Evolutionary conservation across 805 yeast genomes (phyloP), one percentile per base, ranked within the genome.

Genomic region (Nakazawaea wickerhamii): DNA sequence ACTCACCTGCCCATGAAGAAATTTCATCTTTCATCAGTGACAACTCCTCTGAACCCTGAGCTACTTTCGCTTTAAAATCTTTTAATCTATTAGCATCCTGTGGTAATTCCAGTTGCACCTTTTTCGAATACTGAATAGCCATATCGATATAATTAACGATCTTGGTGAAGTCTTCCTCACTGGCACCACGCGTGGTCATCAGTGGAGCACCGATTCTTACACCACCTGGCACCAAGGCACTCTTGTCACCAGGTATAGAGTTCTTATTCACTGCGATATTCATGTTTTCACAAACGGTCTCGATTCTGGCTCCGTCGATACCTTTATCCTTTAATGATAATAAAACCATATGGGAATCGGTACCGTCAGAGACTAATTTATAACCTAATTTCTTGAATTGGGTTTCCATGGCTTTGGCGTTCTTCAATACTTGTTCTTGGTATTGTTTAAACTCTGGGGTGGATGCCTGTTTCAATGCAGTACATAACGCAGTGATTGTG

Each of bases 171-270:
- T 93, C 97, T 47, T 71, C 81, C 64, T 85, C 89, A 47, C 89
- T 85, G 56, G 89, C 78, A 53, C 99, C 99, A 72, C 99, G 87
- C 46, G 97, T 87, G 50, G 96, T 79, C 98, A 91, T 91, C 45
- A 97, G 97, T 52, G 99, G 99, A 40, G 99, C 85, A 60, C 99
- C 99, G 49, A 91, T 84, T 71, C 99, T 85, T 51, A 91, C 79
- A 64, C 99, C 99, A 56, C 95, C 91, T 62, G 99, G 98, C 50
- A 89, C 91, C 50, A 91, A 75, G 41, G 98, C 98, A 35, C 95
- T 84, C 68, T 84, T 87, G 70, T 91, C 99, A 61, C 97, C 97
- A 50, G 99, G 98, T 51, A 91, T 88, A 36, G 99, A 83, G 79
- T 93, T 93, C 72, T 93, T 93, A 80, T 93, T 93, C 55, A 89